These are phyloP conservation scores for Chaetomidium leptoderma DNA, from an alignment of 495 filamentous ascomycete species.

Conservation along the genomic window DNA sequence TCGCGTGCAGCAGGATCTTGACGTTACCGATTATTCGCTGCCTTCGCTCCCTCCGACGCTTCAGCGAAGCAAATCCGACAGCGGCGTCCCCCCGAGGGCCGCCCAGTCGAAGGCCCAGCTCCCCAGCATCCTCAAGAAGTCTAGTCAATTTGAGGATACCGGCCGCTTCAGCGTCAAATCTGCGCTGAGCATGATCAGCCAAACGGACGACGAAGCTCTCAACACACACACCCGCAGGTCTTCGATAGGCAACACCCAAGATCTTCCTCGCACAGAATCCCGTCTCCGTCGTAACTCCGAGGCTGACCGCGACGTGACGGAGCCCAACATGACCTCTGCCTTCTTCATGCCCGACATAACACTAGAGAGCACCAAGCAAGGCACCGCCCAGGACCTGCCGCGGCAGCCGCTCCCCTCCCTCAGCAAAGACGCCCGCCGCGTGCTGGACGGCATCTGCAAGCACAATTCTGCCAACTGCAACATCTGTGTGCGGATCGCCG, in stretches of 20 bases:
- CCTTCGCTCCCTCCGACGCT: constrained; percentile 20
- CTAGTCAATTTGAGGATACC: constrained; percentile 41
- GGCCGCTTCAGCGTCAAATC: constrained; percentile 44
- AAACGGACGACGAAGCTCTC: constrained; percentile 23
- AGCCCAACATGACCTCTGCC: constrained; percentile 74
- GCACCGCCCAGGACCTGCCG: constrained; percentile 2
- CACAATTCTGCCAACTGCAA: constrained; percentile 70
- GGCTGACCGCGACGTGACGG: constrained; percentile 26
- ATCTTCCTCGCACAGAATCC: constrained; percentile 22
- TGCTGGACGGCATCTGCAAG: constrained; percentile 55
- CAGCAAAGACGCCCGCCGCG: constrained; percentile 50
- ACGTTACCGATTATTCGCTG: constrained; percentile 23
- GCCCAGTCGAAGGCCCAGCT: constrained; percentile 30
- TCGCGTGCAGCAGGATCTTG: constrained; percentile 18
- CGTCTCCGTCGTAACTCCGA: constrained; percentile 35
- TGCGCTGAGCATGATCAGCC: constrained; percentile 34
- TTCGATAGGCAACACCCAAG: constrained; percentile 19
- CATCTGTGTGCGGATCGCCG: constrained; percentile 60
- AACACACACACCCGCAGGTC: constrained; percentile 15
- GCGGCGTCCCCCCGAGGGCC: constrained; percentile 23
- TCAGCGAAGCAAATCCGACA: constrained; percentile 24
- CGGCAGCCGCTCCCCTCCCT: constrained; percentile 35
- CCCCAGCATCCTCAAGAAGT: constrained; percentile 43
- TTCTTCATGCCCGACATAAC: constrained; percentile 56
- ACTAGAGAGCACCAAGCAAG: constrained; percentile 33